Conservation (phyloP, 2,329 filamentous ascomycete genomes). For the Calonectria pauciramosa region DNA sequence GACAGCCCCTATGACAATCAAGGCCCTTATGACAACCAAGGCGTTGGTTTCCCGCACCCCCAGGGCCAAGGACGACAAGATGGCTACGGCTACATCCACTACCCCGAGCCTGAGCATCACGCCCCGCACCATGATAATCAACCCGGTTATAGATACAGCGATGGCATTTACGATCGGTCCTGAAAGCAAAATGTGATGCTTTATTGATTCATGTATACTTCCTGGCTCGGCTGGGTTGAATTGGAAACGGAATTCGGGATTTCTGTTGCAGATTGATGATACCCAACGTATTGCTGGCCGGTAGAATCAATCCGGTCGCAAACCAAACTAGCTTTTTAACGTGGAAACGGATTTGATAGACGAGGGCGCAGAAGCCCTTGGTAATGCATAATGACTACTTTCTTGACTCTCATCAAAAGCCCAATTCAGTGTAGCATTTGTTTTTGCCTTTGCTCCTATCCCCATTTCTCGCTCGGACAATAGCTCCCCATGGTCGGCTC, state of each 20-base stretch:
- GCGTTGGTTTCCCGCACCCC: constrained; percentile 43
- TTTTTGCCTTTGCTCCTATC: not conserved
- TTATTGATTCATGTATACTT: not conserved
- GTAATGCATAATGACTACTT: constrained; percentile 39
- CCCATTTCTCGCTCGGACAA: not conserved
- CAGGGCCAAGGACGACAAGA: constrained; percentile 39
- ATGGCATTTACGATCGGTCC: constrained; percentile 53
- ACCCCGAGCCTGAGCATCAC: constrained; percentile 42
- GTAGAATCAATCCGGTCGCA: constrained; percentile 25
- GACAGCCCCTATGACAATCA: not conserved
- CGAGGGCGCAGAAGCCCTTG: not conserved
- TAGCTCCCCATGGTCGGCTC: too few relatives aligned
- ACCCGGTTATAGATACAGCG: constrained; percentile 51
- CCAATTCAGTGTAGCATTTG: not conserved
- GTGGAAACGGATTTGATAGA: constrained; percentile 26
- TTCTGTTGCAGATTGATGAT: constrained; percentile 26
- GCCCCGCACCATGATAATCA: constrained; percentile 21
- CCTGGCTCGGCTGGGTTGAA: not conserved
- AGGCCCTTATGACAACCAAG: constrained; percentile 11
- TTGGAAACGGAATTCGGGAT: constrained; percentile 7
- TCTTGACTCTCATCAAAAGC: not conserved
- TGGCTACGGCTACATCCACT: constrained; percentile 46
- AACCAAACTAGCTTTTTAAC: constrained; percentile 13
- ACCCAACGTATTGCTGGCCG: constrained; percentile 29
- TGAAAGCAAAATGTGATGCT: constrained; percentile 24